phyloP scores from a whole-genome alignment of 768 basidiomycete species.

The Coprinellus micaceus region DNA sequence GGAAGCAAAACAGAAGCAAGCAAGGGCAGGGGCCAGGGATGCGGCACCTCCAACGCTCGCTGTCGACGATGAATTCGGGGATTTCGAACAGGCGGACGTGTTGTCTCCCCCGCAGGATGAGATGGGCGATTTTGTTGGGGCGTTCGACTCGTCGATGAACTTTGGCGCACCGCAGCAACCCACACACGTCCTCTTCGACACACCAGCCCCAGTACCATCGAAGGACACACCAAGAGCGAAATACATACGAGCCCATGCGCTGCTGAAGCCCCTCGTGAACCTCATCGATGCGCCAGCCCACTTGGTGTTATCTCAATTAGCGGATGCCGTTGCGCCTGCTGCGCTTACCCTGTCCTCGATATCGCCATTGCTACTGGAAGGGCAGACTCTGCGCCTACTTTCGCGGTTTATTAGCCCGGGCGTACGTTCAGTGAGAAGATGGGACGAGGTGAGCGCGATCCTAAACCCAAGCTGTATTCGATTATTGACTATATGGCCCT shows the following conservation, averaged over 20 bases:
- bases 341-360: conserved; percentile 20
- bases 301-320: conserved; percentile 59
- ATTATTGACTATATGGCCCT: too few species aligned
- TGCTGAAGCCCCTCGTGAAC: conserved; percentile 58
- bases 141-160: conserved; percentile 12
- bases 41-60: conserved; percentile 57
- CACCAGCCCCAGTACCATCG: conserved; percentile 24
- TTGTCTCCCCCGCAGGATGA: conserved; percentile 33
- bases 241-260: conserved; percentile 62
- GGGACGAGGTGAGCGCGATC: conserved; percentile 43
- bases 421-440: conserved; percentile 69
- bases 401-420: conserved; percentile 66
- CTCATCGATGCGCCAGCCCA: conserved; percentile 63
- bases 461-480: too few species aligned
- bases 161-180: not conserved
- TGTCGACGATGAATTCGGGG: conserved; percentile 87
- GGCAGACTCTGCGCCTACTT: conserved; percentile 69
- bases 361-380: conserved; percentile 34
- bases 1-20: conserved; percentile 44
- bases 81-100: conserved; percentile 58
- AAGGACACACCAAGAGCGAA: conserved; percentile 46
- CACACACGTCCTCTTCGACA: conserved; percentile 14
- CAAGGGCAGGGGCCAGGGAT: conserved; percentile 33
- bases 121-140: conserved; percentile 36
- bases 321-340: conserved; percentile 41